These are phyloP conservation scores for Vaccinium myrtillus DNA, from an alignment of 148 eudicot genomes.

Conservation along the genomic window DNA sequence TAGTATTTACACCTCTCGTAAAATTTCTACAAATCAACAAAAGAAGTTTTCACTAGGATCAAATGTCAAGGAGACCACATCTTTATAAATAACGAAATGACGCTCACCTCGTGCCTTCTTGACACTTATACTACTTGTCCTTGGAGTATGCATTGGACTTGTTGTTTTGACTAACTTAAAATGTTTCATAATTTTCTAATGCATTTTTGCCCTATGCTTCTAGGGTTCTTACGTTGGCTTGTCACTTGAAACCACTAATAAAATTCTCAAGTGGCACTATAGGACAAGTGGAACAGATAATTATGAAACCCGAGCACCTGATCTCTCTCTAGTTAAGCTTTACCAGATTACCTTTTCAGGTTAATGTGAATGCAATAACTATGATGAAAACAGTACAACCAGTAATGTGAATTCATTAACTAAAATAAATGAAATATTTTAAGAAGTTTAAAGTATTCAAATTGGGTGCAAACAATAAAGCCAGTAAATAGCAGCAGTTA, in stretches of 20 bases:
- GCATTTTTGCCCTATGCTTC: too few species aligned
- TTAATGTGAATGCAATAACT: neutral
- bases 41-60: neutral
- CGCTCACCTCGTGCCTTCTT: neutral
- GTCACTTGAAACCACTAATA: too few species aligned
- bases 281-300: too few species aligned
- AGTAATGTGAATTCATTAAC: neutral
- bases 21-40: neutral
- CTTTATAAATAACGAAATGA: neutral
- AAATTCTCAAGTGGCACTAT: too few species aligned
- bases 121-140: neutral
- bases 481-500: neutral
- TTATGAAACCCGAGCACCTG: too few species aligned
- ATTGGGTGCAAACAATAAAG: neutral
- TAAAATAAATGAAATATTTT: neutral
- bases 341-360: neutral
- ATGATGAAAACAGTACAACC: neutral
- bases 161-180: too few species aligned
- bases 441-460: neutral
- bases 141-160: neutral
- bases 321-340: neutral
- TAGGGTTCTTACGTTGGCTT: too few species aligned
- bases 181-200: too few species aligned
- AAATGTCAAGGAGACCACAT: neutral
- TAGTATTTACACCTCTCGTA: neutral